Conservation (phyloP, 805 yeast species). For the Kuraishia capsulata region DNA sequence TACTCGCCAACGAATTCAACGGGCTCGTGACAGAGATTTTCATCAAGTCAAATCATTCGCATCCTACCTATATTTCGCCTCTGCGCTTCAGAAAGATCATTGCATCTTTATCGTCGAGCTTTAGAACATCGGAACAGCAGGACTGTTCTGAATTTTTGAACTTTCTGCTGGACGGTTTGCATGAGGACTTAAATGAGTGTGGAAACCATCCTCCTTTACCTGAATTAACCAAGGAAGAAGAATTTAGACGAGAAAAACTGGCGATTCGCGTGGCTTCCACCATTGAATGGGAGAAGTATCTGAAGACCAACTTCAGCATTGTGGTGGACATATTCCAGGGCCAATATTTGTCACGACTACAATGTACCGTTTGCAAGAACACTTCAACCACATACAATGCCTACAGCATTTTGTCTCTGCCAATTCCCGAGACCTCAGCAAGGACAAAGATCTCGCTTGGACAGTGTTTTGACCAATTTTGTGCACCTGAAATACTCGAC, state of each 20-base stretch:
- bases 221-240: conserved; percentile 66
- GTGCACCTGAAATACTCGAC: conserved; percentile 62
- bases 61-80: conserved; percentile 41
- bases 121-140: conserved; percentile 66
- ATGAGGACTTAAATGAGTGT: conserved; percentile 71
- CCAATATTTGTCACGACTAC: conserved; percentile 72
- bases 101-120: conserved; percentile 59
- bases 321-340: conserved; percentile 84
- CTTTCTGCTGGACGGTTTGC: conserved; percentile 65
- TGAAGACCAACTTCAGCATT: conserved; percentile 68
- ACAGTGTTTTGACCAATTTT: conserved; percentile 72
- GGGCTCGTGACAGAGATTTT: conserved; percentile 47
- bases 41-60: conserved; percentile 19
- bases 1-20: conserved; percentile 61
- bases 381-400: conserved; percentile 86
- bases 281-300: conserved; percentile 86
- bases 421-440: conserved; percentile 47
- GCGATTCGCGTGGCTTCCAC: conserved; percentile 78
- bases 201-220: conserved; percentile 45
- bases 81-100: conserved; percentile 53
- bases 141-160: conserved; percentile 80
- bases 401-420: conserved; percentile 70
- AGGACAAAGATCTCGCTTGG: conserved; percentile 26
- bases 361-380: conserved; percentile 59
- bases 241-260: conserved; percentile 57